Base-by-base conservation (phyloP, 306 rosid genomes). In the Malus sieversii region DNA sequence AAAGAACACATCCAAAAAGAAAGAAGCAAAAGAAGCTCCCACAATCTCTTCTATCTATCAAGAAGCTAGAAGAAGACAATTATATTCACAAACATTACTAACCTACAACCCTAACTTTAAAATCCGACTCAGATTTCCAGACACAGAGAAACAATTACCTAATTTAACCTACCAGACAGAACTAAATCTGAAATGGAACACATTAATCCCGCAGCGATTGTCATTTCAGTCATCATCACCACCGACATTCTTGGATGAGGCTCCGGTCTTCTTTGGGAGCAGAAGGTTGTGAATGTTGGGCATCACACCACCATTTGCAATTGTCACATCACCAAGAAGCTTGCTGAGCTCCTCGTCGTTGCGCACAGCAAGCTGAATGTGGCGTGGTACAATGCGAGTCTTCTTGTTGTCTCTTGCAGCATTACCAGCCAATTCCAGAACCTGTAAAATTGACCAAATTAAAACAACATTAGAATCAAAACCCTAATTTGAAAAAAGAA, bases 341-440 rank as follows among this genome's bases (percentile, higher is more conserved):
- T 91, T 91, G 85, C 98, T 93, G 23, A 93, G 86, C 53, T 93
- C 98, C 44, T 93, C 98, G 2, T 93, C 97, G 13, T 91, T 93
- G 27, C 96, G 80, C 2, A 93, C 97, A 0, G 96, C 97, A 1
- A 93, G 84, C 29, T 93, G 97, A 25, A 91, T 91, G 30, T 93
- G 97, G 5, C 97, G 92, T 0, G 98, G 98, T 2, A 91, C 97
- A 42, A 94, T 94, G 32, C 98, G 72, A 1, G 98, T 94, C 85
- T 94, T 94, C 88, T 91, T 94, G 88, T 91, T 94, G 58, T 94
- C 98, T 27, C 97, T 86, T 0, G 97, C 98, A 0, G 97, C 98
- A 23, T 94, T 94, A 1, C 98, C 98, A 11, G 98, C 98, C 78
- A 94, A 73, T 29, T 94, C 98, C 13, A 94, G 75, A 78, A 94